A percentile compares a stretch with the other conserved stretches of the same genome.
Evolutionary conservation across 2,329 filamentous ascomycete species (phyloP).

Genomic region (Metarhizium humberi): DNA sequence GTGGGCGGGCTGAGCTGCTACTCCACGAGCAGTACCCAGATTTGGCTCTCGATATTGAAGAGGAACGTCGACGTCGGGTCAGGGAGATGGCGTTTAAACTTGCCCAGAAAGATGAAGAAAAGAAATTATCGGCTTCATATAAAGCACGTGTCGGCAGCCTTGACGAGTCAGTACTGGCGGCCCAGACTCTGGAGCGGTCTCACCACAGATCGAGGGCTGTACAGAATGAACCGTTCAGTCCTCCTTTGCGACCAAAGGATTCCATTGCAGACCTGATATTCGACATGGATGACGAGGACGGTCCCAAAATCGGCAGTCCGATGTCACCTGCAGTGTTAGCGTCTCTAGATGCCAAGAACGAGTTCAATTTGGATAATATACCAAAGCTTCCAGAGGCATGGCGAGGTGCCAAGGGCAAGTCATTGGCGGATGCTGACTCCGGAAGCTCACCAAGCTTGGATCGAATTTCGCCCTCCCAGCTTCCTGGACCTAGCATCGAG

Average conservation of each 20-base stretch:
- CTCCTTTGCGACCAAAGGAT: conserved; percentile 56
- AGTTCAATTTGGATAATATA: conserved; percentile 18
- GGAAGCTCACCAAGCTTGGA: neutral
- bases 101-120: conserved; percentile 56
- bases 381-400: conserved; percentile 20
- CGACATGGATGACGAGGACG: conserved; percentile 78
- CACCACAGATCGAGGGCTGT: conserved; percentile 36
- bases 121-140: conserved; percentile 49
- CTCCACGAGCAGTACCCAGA: conserved; percentile 57
- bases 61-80: conserved; percentile 60
- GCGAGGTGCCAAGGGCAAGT: conserved; percentile 11
- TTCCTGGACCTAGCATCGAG: neutral
- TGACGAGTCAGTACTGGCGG: conserved; percentile 45
- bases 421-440: neutral
- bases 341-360: conserved; percentile 10
- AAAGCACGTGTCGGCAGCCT: conserved; percentile 51
- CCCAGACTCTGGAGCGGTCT: conserved; percentile 32
- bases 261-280: conserved; percentile 78
- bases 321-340: conserved; percentile 12
- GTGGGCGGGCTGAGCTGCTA: conserved; percentile 58
- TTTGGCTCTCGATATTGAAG: conserved; percentile 55
- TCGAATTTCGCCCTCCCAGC: neutral
- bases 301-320: conserved; percentile 20
- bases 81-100: conserved; percentile 66
- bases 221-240: conserved; percentile 52